Percentiles rank a stretch among this genome's conserved stretches.
phyloP scores from a whole-genome alignment of 2,329 filamentous ascomycete genomes.

The Colletotrichum truncatum region DNA sequence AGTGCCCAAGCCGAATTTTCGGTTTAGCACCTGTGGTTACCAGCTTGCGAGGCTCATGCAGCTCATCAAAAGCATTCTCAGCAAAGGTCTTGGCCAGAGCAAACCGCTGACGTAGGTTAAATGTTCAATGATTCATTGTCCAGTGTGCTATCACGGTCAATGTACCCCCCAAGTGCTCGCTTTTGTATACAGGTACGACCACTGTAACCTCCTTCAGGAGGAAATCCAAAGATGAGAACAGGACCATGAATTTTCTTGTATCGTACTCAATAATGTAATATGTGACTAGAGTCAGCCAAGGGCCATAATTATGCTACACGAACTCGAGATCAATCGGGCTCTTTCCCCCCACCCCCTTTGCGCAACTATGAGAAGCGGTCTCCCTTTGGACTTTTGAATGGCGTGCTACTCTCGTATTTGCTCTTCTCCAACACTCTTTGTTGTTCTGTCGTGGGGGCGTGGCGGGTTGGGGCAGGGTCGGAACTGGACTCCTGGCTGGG shows the following conservation, averaged over 20 bases:
- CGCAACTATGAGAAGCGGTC: slow-evolving; percentile 76
- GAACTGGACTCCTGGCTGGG: slow-evolving; percentile 77
- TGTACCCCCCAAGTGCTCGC: too few species aligned
- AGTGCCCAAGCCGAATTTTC: background rate
- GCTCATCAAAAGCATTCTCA: background rate
- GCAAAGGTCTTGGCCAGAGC: background rate
- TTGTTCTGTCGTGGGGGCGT: slow-evolving; percentile 77
- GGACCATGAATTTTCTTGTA: slow-evolving; percentile 10
- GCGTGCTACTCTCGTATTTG: slow-evolving; percentile 85
- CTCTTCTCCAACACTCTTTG: slow-evolving; percentile 79
- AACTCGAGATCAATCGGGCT: background rate
- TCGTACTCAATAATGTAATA: slow-evolving; percentile 24
- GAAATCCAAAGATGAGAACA: background rate
- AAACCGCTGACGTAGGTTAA: background rate
- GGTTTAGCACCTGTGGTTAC: background rate
- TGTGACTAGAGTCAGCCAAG: background rate
- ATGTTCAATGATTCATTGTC: slow-evolving; percentile 4
- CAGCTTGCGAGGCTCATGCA: background rate
- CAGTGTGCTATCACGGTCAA: background rate
- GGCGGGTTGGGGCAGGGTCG: slow-evolving; percentile 87
- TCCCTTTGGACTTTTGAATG: slow-evolving; percentile 82
- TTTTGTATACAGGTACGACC: background rate
- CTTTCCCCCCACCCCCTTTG: background rate
- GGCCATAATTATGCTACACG: slow-evolving; percentile 22
- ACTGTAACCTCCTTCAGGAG: background rate